Evolutionary conservation across 1,139 yeast genomes (phyloP), one percentile per base, ranked within the genome.

Genomic region (Hyphopichia burtonii): DNA sequence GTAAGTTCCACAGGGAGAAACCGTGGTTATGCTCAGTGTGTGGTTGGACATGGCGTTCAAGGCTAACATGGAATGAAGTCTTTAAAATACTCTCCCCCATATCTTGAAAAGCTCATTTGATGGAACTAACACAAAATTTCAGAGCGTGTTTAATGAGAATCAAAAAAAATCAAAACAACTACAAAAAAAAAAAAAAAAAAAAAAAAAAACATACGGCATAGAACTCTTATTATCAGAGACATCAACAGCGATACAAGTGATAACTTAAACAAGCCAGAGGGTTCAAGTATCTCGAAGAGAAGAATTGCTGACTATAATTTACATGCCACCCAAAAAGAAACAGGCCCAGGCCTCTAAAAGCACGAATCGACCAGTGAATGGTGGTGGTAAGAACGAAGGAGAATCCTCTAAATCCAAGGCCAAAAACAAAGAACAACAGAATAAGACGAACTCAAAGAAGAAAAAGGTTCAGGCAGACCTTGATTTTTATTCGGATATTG

Each of bases 1-100:
- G 28, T 48, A 55, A 12, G 42, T 43, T 11, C 54, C 51, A 38
- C 62, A 56, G 14, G 48, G 48, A 25, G 58, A 54, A 30, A 53
- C 36, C 4, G 25, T 12, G n/a, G 16, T 31, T 6, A 20, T 25
- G 11, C 28, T 25, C 28, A 25, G 28, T 8, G 17, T 30, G 28
- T 25, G 28, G 11, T 25, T 5, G n/a, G 28, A 25, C 28, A 25
- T 25, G 11, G 11, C 11, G 6, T 22, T n/a, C n/a, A n/a, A n/a
- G n/a, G n/a, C n/a, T n/a, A n/a, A n/a, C n/a, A n/a, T n/a, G n/a
- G n/a, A n/a, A n/a, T n/a, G n/a, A n/a, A n/a, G n/a, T n/a, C n/a
- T n/a, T n/a, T n/a, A n/a, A n/a, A n/a, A n/a, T n/a, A n/a, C n/a
- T n/a, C n/a, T n/a, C n/a, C 15, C 16, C 18, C 12, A 31, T 8